These are phyloP conservation scores for Gloeophyllum trabeum DNA, from an alignment of 768 basidiomycete genomes.

Conservation along the genomic window DNA sequence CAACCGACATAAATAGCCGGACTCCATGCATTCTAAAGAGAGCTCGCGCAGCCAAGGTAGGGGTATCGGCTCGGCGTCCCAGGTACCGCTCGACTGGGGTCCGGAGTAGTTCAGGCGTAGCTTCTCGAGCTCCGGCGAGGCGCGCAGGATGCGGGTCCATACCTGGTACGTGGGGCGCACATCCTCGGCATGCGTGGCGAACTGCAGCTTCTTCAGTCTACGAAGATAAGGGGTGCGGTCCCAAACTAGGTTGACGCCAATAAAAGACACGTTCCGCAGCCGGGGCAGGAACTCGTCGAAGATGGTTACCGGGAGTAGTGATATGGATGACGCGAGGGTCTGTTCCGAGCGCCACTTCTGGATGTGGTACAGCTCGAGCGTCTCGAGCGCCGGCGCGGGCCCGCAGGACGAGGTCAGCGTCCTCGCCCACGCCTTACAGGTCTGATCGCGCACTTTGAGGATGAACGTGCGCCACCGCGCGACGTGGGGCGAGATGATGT, in stretches of 20 bases:
- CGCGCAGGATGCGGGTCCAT: constrained; percentile 44
- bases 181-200: constrained; percentile 47
- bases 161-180: constrained; percentile 42
- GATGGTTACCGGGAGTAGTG: constrained; percentile 44
- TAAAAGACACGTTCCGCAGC: constrained; percentile 44
- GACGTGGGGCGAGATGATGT: constrained; percentile 26
- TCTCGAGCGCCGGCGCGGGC: constrained; percentile 42
- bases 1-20: constrained; percentile 36
- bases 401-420: constrained; percentile 36
- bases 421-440: constrained; percentile 45
- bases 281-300: constrained; percentile 41
- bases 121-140: constrained; percentile 33
- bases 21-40: constrained; percentile 42
- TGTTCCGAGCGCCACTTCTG: constrained; percentile 41
- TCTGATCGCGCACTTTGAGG: constrained; percentile 47
- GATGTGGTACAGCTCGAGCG: constrained; percentile 55
- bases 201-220: constrained; percentile 37
- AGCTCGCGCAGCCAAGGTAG: constrained; percentile 28
- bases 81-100: constrained; percentile 22
- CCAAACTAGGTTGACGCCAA: constrained; percentile 60
- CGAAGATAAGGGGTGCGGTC: constrained; percentile 35
- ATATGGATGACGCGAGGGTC: constrained; percentile 43
- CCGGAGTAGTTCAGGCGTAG: constrained; percentile 51
- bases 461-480: constrained; percentile 46
- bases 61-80: constrained; percentile 14